phyloP scores from a whole-genome alignment of 495 filamentous ascomycete genomes.

The Tuber melanosporum region DNA sequence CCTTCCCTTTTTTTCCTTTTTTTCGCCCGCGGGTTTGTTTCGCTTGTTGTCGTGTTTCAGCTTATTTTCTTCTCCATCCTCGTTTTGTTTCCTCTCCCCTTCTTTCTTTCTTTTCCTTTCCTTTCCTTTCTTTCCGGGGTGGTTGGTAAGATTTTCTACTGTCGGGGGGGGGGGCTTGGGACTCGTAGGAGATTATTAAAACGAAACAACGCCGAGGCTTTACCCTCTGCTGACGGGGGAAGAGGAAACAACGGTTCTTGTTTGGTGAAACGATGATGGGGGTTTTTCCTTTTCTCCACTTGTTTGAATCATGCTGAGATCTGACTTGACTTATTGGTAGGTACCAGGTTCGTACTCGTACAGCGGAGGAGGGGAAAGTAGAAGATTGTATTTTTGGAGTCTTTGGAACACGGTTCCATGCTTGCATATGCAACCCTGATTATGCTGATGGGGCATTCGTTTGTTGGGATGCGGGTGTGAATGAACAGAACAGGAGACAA shows the following conservation, averaged over 20 bases:
- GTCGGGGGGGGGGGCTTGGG: background rate
- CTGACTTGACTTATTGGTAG: background rate
- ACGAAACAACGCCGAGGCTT: background rate
- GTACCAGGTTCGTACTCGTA: background rate
- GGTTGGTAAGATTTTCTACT: background rate
- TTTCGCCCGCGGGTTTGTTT: background rate
- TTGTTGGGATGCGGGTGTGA: background rate
- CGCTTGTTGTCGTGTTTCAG: conserved; percentile 3
- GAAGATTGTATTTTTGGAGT: background rate
- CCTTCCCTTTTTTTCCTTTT: background rate
- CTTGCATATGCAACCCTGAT: background rate
- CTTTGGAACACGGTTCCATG: background rate
- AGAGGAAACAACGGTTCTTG: background rate
- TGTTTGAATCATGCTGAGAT: background rate
- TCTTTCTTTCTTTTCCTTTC: background rate
- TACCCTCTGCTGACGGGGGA: background rate
- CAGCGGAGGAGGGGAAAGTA: background rate
- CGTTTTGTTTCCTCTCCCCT: background rate
- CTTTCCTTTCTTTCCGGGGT: background rate
- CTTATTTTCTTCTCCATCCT: background rate
- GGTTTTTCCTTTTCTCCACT: background rate
- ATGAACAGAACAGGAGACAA: background rate
- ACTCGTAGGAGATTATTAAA: background rate
- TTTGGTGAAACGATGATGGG: background rate
- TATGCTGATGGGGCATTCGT: background rate